phyloP scores from a whole-genome alignment of 441 rosid genomes.

The Adansonia gregorii region DNA sequence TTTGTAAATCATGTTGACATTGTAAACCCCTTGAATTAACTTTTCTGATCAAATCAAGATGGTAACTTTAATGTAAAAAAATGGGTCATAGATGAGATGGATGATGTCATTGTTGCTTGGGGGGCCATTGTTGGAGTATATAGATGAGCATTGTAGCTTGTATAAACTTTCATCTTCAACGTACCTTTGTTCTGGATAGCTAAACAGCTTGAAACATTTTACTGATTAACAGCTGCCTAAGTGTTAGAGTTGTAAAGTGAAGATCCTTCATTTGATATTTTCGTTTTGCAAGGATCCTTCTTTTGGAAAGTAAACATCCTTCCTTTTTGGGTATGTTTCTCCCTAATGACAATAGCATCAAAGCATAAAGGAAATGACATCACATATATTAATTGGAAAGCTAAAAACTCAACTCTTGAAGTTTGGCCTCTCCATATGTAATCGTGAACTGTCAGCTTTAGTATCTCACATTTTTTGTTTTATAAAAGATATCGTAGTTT shows the following conservation, averaged over 20 bases:
- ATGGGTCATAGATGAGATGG: background rate
- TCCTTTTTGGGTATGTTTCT: too few relatives aligned
- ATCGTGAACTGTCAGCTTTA: too few relatives aligned
- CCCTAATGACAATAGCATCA: too few relatives aligned
- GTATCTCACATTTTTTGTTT: too few relatives aligned
- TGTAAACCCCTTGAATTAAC: background rate
- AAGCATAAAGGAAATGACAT: too few relatives aligned
- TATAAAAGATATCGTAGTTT: too few relatives aligned
- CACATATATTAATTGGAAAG: too few relatives aligned
- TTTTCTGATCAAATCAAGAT: constrained; percentile 18
- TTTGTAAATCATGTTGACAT: constrained; percentile 26
- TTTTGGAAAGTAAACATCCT: too few relatives aligned
- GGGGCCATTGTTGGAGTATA: background rate
- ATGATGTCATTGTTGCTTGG: background rate
- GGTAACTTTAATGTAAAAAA: constrained; percentile 23
- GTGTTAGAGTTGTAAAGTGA: background rate
- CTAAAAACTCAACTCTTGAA: too few relatives aligned
- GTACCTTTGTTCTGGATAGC: background rate
- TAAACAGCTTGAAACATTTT: background rate
- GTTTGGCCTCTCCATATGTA: too few relatives aligned
- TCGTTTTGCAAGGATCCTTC: background rate
- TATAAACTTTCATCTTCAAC: background rate
- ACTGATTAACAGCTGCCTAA: background rate
- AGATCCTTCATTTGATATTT: background rate
- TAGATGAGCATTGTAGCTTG: constrained; percentile 19